A percentile compares a stretch with the other conserved stretches of the same genome.
Conservation (phyloP, 2,329 filamentous ascomycete genomes). For the Parascedosporium putredinis region DNA sequence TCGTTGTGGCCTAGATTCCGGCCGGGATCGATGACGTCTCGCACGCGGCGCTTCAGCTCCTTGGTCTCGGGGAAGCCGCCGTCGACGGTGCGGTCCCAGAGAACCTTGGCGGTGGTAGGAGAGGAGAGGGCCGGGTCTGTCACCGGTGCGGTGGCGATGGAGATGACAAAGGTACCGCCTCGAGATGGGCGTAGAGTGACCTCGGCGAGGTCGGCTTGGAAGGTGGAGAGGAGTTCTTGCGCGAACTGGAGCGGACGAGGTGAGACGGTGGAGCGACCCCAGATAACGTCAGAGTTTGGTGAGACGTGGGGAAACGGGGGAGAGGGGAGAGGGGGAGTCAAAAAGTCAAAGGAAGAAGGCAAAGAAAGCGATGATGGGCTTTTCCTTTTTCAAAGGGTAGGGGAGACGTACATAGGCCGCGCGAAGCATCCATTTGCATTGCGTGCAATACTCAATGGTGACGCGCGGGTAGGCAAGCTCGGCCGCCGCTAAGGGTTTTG, state of each 20-base stretch:
- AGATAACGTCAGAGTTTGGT: neutral
- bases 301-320: constrained; percentile 2
- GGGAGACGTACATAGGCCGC: constrained; percentile 63
- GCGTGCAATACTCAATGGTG: constrained; percentile 85
- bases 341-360: too few relatives aligned
- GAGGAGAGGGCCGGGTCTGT: constrained; percentile 6
- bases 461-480: constrained; percentile 46
- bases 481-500: neutral
- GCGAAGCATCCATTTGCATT: constrained; percentile 85
- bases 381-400: too few relatives aligned
- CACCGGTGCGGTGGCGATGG: constrained; percentile 41
- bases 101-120: constrained; percentile 27
- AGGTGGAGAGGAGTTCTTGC: constrained; percentile 92
- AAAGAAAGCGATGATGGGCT: too few relatives aligned
- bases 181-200: constrained; percentile 78
- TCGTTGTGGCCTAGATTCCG: constrained; percentile 77
- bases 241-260: constrained; percentile 77
- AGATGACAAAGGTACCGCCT: constrained; percentile 72
- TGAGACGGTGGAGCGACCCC: neutral
- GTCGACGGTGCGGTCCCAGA: constrained; percentile 84
- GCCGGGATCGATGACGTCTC: constrained; percentile 71
- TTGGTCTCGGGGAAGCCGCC: constrained; percentile 93
- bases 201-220: constrained; percentile 73
- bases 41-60: constrained; percentile 72
- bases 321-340: neutral